These are phyloP conservation scores for Rhodamnia argentea DNA, from an alignment of 345 rosid species.

Conservation along the genomic window DNA sequence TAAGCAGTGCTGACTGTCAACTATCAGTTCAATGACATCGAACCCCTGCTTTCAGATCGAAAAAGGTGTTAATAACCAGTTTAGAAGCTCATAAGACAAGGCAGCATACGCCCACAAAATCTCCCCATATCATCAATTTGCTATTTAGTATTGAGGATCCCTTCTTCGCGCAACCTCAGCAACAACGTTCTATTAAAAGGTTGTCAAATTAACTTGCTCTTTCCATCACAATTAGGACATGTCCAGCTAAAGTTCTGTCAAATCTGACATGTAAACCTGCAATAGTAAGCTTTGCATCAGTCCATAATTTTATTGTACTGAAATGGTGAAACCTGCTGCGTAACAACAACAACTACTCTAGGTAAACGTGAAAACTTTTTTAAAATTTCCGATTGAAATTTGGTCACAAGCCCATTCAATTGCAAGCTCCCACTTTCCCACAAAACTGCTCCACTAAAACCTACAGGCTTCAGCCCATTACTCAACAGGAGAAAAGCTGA, in stretches of 20 bases:
- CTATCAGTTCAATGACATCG: conserved; percentile 65
- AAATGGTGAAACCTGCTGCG: background rate
- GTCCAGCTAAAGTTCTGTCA: conserved; percentile 83
- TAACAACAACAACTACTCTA: background rate
- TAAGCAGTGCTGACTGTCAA: conserved; percentile 75
- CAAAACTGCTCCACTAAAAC: too few relatives aligned
- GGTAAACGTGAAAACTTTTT: background rate
- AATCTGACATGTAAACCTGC: conserved; percentile 83
- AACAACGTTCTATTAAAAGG: background rate
- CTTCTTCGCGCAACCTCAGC: background rate
- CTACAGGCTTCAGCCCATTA: too few relatives aligned
- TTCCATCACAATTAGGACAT: conserved; percentile 67
- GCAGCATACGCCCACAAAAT: too few relatives aligned
- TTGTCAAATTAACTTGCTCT: conserved; percentile 42
- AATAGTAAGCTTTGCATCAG: background rate
- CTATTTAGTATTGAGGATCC: too few relatives aligned
- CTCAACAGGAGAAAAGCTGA: too few relatives aligned
- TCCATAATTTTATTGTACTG: background rate
- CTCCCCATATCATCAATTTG: too few relatives aligned
- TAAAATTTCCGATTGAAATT: background rate
- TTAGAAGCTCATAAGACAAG: background rate
- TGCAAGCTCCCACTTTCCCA: too few relatives aligned
- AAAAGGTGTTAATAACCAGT: background rate
- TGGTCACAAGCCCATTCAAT: too few relatives aligned
- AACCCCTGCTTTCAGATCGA: conserved; percentile 49